Evolutionary conservation across 2,329 filamentous ascomycete genomes (phyloP).

Genomic region (Gaeumannomyces sp.): DNA sequence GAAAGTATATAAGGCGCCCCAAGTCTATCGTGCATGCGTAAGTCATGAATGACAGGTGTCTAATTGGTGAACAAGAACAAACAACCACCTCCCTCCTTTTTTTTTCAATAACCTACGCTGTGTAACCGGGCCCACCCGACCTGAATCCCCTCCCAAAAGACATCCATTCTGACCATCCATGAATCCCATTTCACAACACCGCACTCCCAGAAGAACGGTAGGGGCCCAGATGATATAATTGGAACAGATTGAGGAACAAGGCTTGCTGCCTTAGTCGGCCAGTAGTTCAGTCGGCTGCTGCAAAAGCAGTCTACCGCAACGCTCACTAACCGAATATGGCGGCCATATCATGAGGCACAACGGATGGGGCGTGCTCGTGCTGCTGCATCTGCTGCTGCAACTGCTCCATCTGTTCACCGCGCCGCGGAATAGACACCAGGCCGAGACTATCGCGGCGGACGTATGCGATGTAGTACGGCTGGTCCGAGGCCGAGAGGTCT

Average conservation of each 20-base stretch:
- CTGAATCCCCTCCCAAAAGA: not conserved
- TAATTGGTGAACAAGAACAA: not conserved
- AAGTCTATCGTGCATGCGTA: not conserved
- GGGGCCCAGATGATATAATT: not conserved
- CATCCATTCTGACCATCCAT: not conserved
- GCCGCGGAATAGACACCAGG: slow-evolving; percentile 7
- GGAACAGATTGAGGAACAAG: not conserved
- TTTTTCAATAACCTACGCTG: not conserved
- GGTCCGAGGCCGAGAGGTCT: slow-evolving; percentile 60
- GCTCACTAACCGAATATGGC: not conserved
- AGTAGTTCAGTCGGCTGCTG: too few relatives aligned
- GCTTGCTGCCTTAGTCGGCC: too few relatives aligned
- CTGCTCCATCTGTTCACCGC: not conserved
- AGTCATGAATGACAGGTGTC: not conserved
- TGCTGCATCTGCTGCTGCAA: slow-evolving; percentile 2
- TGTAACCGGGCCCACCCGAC: not conserved
- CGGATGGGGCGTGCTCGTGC: not conserved
- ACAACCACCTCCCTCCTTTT: not conserved
- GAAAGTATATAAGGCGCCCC: not conserved
- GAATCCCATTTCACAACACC: not conserved
- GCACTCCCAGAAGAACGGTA: not conserved
- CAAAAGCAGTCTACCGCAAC: not conserved
- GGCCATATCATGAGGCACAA: not conserved
- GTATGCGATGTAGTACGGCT: slow-evolving; percentile 46
- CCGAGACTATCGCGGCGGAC: slow-evolving; percentile 18